These are phyloP conservation scores for Annona squamosa DNA, from an alignment of 164 flowering plant genomes.

Conservation along the genomic window DNA sequence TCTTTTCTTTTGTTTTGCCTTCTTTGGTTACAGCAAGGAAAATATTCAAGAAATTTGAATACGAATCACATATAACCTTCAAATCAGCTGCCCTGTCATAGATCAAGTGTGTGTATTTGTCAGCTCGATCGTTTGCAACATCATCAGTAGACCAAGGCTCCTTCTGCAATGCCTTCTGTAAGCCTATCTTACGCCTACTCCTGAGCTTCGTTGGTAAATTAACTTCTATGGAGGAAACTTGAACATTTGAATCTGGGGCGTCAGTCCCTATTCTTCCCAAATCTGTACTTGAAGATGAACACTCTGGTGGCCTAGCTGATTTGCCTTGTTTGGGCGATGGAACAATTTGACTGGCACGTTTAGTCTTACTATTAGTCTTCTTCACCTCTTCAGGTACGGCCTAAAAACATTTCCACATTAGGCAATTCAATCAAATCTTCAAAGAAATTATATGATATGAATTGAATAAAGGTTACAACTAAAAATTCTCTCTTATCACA, in stretches of 20 bases:
- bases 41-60: not conserved
- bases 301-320: conserved; percentile 32
- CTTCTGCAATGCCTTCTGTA: conserved; percentile 25
- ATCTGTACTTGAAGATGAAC: conserved; percentile 28
- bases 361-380: conserved; percentile 30
- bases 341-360: conserved; percentile 30
- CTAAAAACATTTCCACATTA: conserved; percentile 16
- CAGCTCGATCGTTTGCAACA: conserved; percentile 22
- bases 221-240: conserved; percentile 29
- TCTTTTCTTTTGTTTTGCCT: too few relatives aligned
- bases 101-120: conserved; percentile 18
- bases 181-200: conserved; percentile 64
- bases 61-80: conserved; percentile 29
- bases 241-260: conserved; percentile 30
- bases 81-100: conserved; percentile 30
- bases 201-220: conserved; percentile 43
- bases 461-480: not conserved
- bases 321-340: conserved; percentile 33
- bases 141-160: conserved; percentile 33
- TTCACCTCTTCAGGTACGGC: conserved; percentile 33
- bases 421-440: not conserved
- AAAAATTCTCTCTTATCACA: not conserved
- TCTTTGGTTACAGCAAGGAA: too few relatives aligned
- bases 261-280: conserved; percentile 32
- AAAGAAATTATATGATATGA: not conserved